These are phyloP conservation scores for Oropetium thomaeum DNA, from an alignment of 176 grass and related monocot species.

Conservation along the genomic window DNA sequence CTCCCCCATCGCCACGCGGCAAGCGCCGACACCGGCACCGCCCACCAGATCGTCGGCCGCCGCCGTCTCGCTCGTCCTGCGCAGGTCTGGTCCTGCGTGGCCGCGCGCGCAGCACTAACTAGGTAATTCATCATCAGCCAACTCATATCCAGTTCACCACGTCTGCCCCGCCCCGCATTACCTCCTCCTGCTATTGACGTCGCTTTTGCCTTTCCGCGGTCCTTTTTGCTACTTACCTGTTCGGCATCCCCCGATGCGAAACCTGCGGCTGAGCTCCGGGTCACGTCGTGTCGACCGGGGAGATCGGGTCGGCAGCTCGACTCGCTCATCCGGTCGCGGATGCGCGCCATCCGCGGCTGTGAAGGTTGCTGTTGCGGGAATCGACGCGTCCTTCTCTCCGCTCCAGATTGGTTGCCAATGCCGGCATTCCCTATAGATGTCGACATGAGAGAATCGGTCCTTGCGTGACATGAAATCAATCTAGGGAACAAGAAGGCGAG, in stretches of 20 bases:
- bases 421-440: slow-evolving; percentile 27
- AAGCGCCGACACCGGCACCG: background rate
- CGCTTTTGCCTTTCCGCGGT: slow-evolving; percentile 4
- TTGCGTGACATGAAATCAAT: slow-evolving; percentile 25
- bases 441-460: slow-evolving; percentile 41
- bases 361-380: slow-evolving; percentile 42
- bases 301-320: slow-evolving; percentile 18
- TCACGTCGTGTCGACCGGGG: slow-evolving; percentile 33
- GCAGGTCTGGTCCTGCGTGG: background rate
- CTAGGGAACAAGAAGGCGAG: slow-evolving; percentile 27
- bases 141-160: background rate
- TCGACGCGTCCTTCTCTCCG: slow-evolving; percentile 37
- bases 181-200: background rate
- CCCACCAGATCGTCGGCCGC: background rate
- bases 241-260: slow-evolving; percentile 29
- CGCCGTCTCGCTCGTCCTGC: too few relatives aligned
- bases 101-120: background rate
- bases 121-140: background rate
- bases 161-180: background rate
- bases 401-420: slow-evolving; percentile 12
- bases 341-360: background rate
- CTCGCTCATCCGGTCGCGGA: slow-evolving; percentile 28
- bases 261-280: slow-evolving; percentile 20
- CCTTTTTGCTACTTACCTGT: slow-evolving; percentile 3
- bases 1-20: background rate